Evolutionary conservation across 2,329 filamentous ascomycete species (phyloP).

Genomic region (Nothopassalora personata): DNA sequence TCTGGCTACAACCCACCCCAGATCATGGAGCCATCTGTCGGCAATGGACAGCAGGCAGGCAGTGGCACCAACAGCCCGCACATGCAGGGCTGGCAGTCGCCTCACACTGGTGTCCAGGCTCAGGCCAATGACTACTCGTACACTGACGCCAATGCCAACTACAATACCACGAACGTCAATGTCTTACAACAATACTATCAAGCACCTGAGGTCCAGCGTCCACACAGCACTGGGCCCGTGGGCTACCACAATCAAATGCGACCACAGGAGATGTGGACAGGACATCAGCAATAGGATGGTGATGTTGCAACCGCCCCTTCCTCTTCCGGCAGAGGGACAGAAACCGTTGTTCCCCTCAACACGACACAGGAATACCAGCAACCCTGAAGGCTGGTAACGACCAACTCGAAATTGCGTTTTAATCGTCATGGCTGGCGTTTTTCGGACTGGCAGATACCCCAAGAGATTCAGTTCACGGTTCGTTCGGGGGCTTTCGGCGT

Average conservation of each 20-base stretch:
- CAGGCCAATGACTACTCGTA: slow-evolving; percentile 70
- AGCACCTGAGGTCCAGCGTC: slow-evolving; percentile 61
- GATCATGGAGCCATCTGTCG: slow-evolving; percentile 75
- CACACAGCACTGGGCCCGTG: slow-evolving; percentile 61
- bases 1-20: slow-evolving; percentile 71
- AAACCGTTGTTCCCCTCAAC: background rate
- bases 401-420: slow-evolving; percentile 16
- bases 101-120: slow-evolving; percentile 67
- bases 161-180: slow-evolving; percentile 42
- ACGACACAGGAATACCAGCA: background rate
- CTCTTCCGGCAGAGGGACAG: background rate
- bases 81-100: slow-evolving; percentile 82
- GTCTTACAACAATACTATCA: slow-evolving; percentile 74
- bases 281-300: slow-evolving; percentile 26
- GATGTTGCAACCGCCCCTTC: slow-evolving; percentile 3
- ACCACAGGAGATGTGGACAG: slow-evolving; percentile 51
- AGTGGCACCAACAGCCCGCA: slow-evolving; percentile 83
- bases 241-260: slow-evolving; percentile 60
- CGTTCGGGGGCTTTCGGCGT: slow-evolving; percentile 15
- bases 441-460: slow-evolving; percentile 26
- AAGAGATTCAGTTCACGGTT: slow-evolving; percentile 19
- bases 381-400: background rate
- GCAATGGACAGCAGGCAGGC: slow-evolving; percentile 66
- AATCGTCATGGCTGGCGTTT: slow-evolving; percentile 20
- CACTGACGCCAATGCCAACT: slow-evolving; percentile 68